Evolutionary conservation across 805 yeast species (phyloP), one percentile per base, ranked within the genome.

Genomic region (Wickerhamiella slavikovae): DNA sequence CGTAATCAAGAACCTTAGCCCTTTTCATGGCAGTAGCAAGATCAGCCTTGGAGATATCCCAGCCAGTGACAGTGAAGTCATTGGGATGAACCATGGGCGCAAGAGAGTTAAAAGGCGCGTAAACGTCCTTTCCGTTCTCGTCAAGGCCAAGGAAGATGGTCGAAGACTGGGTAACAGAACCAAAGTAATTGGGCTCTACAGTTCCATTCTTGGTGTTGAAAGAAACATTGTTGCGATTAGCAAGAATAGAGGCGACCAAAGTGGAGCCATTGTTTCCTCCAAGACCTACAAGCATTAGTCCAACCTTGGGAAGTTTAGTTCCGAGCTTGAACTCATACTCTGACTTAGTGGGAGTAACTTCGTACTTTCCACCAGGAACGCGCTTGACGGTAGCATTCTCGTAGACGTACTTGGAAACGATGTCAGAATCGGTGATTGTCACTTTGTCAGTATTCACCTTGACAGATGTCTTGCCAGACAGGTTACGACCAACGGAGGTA

Each of bases 261-360:
- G 96, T 83, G 35, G 94, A 66, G 54, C 95, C 96, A 49, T 83
- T 83, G 63, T 83, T 83, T 55, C 96, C 96, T 43, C 95, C 95
- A 40, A 83, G 63, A 42, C 96, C 96, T 21, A 83, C 95, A 38
- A 85, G 63, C 69, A 83, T 55, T 38, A 83, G 60, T 43, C 96
- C 96, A 28, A 80, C 65, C 54, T 74, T 80, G 43, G 93, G 93
- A 25, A 72, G 68, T 33, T 62, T 64, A 49, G 78, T 63, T 43
- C 80, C 91, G 29, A 78, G 72, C 54, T 79, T 78, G 64, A 83
- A 85, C 48, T 80, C 73, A 48, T 79, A 79, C 40, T 79, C 74
- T 38, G 64, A 64, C 33, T 64, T 48, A 31, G 72, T 65, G 15
- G 92, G 92, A 14, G 72, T 68, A 30, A 83, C 91, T 25, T 56